Conservation (phyloP, 1,284 basidiomycete species). For the Rhodofomes roseus region DNA sequence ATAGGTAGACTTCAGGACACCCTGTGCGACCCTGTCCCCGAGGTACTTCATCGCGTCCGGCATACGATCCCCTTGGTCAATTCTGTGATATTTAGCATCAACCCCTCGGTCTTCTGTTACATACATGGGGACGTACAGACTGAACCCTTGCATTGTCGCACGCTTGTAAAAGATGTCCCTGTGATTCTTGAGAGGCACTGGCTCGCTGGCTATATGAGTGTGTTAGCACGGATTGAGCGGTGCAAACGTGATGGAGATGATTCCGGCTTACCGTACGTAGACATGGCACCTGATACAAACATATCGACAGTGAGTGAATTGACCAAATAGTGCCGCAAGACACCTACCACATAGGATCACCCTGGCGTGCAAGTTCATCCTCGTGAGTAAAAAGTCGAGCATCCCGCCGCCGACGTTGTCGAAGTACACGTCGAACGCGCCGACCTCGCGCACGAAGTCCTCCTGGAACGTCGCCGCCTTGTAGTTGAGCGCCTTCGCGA, state of each 20-base stretch:
- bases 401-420: conserved; percentile 89
- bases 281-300: conserved; percentile 64
- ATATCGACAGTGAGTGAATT: not conserved
- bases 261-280: conserved; percentile 57
- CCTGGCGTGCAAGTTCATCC: conserved; percentile 73
- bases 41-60: conserved; percentile 52
- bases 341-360: conserved; percentile 69
- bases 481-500: conserved; percentile 84
- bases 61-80: conserved; percentile 62
- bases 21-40: conserved; percentile 52
- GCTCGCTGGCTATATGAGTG: conserved; percentile 30
- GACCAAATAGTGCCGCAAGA: conserved; percentile 14
- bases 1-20: conserved; percentile 78
- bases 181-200: conserved; percentile 58
- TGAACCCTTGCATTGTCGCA: conserved; percentile 79
- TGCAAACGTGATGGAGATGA: not conserved
- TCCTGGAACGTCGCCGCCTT: conserved; percentile 71
- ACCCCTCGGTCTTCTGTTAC: too few relatives aligned
- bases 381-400: conserved; percentile 68
- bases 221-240: too few relatives aligned
- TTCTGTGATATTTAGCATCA: conserved; percentile 37
- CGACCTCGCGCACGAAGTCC: conserved; percentile 57
- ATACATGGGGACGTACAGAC: conserved; percentile 74
- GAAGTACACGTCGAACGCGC: conserved; percentile 76
- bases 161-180: conserved; percentile 68